Base-by-base conservation (phyloP, 306 rosid species). In the Castanospermum australe region DNA sequence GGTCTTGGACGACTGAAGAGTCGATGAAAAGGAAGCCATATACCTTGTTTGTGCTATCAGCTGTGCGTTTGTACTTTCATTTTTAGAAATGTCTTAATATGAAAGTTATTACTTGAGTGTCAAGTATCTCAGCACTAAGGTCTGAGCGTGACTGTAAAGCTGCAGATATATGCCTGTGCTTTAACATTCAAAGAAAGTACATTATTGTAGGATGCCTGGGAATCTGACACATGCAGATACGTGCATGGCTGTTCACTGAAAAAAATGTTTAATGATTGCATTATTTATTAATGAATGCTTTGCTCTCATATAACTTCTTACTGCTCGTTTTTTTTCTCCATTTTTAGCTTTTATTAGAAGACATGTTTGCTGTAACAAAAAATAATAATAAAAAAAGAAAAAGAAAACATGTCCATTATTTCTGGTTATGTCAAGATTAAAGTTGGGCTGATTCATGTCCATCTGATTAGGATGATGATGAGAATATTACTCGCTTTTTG, bases 401-500 rank as follows among this genome's bases (percentile, higher is more conserved):
- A 52, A 64, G 14, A 22, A 11, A 67, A 1, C 18, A 55, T 67
- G 44, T 44, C 60, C 39, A 22, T 33, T 81, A 41, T 57, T n/a
- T 47, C 54, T 17, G 55, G 64, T 51, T 50, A 67, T 55, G 48
- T 71, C 14, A 32, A 62, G 41, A 32, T 63, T 69, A 70, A 72
- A 42, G 73, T 74, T 75, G 67, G 76, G 70, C 79, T 78, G 76
- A 71, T 81, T 63, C 77, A 28, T 59, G 74, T 55, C 45, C 28
- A 5, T 77, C 51, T 78, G 84, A 28, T 75, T 85, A 94, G 97
- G 98, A 92, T 77, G 86, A 90, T 28, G 85, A 86, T 4, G 89
- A 84, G 32, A 92, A 89, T 44, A 84, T 94, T 72, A 90, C 97
- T 63, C 97, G 97, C 63, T 94, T 92, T 82, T 83, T 90, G 81